These are phyloP conservation scores for Physocladia obscura DNA, from an alignment of 192 early-diverging fungal genomes.

Conservation along the genomic window DNA sequence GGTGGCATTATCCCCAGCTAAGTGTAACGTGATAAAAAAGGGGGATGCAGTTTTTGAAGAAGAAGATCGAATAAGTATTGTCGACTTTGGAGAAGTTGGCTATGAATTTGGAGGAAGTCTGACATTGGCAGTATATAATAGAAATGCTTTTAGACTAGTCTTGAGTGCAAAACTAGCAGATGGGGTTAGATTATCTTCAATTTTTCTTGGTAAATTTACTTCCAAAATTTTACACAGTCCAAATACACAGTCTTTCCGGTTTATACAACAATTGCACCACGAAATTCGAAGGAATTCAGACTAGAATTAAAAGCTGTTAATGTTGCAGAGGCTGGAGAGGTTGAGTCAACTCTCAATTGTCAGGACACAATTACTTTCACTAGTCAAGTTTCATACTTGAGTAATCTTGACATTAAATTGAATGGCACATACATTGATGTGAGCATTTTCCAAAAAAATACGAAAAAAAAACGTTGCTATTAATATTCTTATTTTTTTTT, in stretches of 20 bases:
- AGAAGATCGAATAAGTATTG: slow-evolving; percentile 22
- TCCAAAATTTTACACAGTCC: neutral
- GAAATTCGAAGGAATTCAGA: slow-evolving; percentile 32
- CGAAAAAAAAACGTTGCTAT: neutral
- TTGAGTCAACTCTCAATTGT: slow-evolving; percentile 36
- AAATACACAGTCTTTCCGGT: slow-evolving; percentile 2
- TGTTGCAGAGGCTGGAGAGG: slow-evolving; percentile 29
- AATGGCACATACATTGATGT: slow-evolving; percentile 48
- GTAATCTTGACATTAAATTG: slow-evolving; percentile 14
- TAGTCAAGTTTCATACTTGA: slow-evolving; percentile 25
- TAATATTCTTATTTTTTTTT: neutral
- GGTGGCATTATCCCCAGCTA: slow-evolving; percentile 18
- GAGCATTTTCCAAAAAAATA: slow-evolving; percentile 12
- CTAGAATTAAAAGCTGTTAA: slow-evolving; percentile 31
- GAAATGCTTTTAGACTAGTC: slow-evolving; percentile 38
- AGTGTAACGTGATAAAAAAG: slow-evolving; percentile 18
- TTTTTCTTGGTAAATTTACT: neutral
- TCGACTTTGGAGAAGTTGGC: slow-evolving; percentile 49
- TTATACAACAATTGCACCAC: slow-evolving; percentile 24
- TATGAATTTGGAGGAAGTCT: slow-evolving; percentile 37
- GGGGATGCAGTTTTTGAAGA: slow-evolving; percentile 28
- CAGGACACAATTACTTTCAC: slow-evolving; percentile 27
- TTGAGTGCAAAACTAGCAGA: slow-evolving; percentile 26
- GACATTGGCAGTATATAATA: slow-evolving; percentile 40
- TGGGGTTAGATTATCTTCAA: neutral